phyloP scores from a whole-genome alignment of 257 asterid species.

The Ballota nigra region DNA sequence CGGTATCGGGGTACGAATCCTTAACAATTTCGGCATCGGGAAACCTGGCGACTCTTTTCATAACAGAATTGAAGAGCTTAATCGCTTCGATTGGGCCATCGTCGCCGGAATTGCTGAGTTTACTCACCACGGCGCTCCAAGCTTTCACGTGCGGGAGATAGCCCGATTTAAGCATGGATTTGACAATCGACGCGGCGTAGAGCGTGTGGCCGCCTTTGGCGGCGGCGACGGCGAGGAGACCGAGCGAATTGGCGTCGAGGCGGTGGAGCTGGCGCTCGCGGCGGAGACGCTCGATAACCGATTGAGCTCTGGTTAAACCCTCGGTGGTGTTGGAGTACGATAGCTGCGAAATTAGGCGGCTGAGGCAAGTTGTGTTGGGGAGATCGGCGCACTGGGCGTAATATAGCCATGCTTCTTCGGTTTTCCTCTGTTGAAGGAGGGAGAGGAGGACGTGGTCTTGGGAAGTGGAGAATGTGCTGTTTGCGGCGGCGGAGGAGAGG shows the following conservation, averaged over 20 bases:
- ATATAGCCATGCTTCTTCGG: slow-evolving; percentile 81
- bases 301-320: slow-evolving; percentile 68
- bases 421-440: slow-evolving; percentile 70
- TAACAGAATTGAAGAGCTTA: slow-evolving; percentile 52
- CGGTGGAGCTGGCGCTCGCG: slow-evolving; percentile 79
- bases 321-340: slow-evolving; percentile 69
- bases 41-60: slow-evolving; percentile 46
- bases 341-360: slow-evolving; percentile 80
- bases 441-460: slow-evolving; percentile 56
- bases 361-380: slow-evolving; percentile 80
- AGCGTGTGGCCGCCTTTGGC: slow-evolving; percentile 82
- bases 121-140: slow-evolving; percentile 88
- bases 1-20: slow-evolving; percentile 77
- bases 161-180: slow-evolving; percentile 88
- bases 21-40: slow-evolving; percentile 47
- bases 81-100: slow-evolving; percentile 82
- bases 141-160: slow-evolving; percentile 93
- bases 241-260: slow-evolving; percentile 91
- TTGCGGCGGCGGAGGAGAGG: slow-evolving; percentile 25
- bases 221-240: slow-evolving; percentile 87
- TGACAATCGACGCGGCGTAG: slow-evolving; percentile 79
- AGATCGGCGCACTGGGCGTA: slow-evolving; percentile 57
- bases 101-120: slow-evolving; percentile 71
- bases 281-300: slow-evolving; percentile 82
- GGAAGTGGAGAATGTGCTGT: slow-evolving; percentile 24